These are phyloP conservation scores for Solanum virginianum DNA, from an alignment of 257 asterid species.

Conservation along the genomic window DNA sequence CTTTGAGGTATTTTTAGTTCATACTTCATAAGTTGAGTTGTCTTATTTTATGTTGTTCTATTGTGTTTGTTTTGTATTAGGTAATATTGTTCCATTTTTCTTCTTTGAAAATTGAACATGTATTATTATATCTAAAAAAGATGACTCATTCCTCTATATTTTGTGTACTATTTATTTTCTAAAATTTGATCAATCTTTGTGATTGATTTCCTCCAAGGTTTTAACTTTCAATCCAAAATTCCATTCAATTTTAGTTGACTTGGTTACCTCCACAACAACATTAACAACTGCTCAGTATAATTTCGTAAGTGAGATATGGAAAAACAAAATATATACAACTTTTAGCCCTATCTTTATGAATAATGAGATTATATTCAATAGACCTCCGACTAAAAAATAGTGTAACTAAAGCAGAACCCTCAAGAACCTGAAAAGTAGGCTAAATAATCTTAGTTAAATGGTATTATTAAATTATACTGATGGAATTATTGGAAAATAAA, in stretches of 20 bases:
- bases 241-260: background rate
- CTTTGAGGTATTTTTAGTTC: background rate
- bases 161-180: background rate
- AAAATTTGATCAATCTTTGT: background rate
- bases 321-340: no score
- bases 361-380: no score
- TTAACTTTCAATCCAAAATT: background rate
- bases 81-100: background rate
- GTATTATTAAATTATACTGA: background rate
- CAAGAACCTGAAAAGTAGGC: background rate
- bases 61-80: background rate
- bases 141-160: background rate
- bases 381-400: background rate
- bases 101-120: background rate
- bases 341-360: no score
- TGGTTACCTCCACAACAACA: background rate
- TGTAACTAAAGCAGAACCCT: accelerated
- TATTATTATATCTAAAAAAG: background rate
- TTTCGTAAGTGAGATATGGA: accelerated
- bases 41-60: background rate
- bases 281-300: background rate
- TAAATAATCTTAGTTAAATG: background rate
- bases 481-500: background rate
- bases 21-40: background rate
- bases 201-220: background rate